A percentile compares a stretch with the other conserved stretches of the same genome.
These are phyloP conservation scores for Ensete ventricosum DNA, from an alignment of 176 grass and related monocot genomes.

Conservation along the genomic window DNA sequence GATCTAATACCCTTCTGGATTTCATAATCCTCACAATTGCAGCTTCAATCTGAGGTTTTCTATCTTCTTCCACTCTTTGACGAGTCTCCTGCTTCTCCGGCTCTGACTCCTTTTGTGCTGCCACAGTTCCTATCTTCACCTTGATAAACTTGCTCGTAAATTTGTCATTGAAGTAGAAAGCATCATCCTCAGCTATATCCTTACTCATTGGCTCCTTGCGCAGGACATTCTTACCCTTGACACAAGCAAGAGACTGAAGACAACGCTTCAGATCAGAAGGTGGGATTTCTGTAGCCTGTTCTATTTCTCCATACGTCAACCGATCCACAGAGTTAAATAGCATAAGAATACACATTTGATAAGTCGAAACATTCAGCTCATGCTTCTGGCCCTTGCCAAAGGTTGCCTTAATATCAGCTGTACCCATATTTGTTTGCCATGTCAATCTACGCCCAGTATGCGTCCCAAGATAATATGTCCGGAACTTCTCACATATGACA, in stretches of 20 bases:
- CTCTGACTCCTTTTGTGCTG: constrained; percentile 87
- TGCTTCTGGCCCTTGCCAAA: constrained; percentile 89
- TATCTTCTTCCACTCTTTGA: constrained; percentile 92
- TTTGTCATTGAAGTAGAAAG: constrained; percentile 91
- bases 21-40: constrained; percentile 97
- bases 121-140: constrained; percentile 94
- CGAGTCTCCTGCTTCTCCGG: constrained; percentile 94
- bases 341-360: constrained; percentile 97
- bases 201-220: constrained; percentile 97
- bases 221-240: constrained; percentile 95
- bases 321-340: constrained; percentile 57
- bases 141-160: constrained; percentile 95
- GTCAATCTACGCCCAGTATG: constrained; percentile 91
- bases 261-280: constrained; percentile 86
- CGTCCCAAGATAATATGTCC: constrained; percentile 85
- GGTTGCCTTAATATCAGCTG: constrained; percentile 86
- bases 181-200: constrained; percentile 89
- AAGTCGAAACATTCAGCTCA: constrained; percentile 93
- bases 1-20: constrained; percentile 80
- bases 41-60: constrained; percentile 94
- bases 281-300: constrained; percentile 79
- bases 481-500: constrained; percentile 68
- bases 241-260: constrained; percentile 91
- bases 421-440: constrained; percentile 99
- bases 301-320: constrained; percentile 70